A percentile compares a stretch with the other conserved stretches of the same genome.
Evolutionary conservation across 2,329 filamentous ascomycete genomes (phyloP).

Genomic region (Pyrenophora tritici-repentis): DNA sequence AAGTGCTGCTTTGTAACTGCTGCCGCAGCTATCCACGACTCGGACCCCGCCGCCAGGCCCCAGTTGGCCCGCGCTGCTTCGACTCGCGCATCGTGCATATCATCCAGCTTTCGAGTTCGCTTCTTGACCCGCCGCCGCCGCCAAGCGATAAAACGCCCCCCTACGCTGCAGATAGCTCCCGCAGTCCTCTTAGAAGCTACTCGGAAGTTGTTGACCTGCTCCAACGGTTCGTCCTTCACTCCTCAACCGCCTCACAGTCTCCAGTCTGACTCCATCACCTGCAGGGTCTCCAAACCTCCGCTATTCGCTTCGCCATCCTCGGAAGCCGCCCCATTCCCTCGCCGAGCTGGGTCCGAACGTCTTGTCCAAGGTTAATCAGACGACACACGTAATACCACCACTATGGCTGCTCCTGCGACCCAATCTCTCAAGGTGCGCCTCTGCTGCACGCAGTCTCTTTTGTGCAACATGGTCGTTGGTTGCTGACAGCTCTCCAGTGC

Average conservation of each 20-base stretch:
- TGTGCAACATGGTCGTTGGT: background rate
- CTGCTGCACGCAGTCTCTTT: background rate
- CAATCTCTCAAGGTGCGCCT: conserved; percentile 82
- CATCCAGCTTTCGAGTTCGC: conserved; percentile 33
- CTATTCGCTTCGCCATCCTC: conserved; percentile 20
- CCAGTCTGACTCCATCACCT: conserved; percentile 12
- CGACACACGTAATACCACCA: conserved; percentile 25
- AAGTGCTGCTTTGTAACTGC: background rate
- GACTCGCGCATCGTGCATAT: conserved; percentile 25
- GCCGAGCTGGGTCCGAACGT: conserved; percentile 29
- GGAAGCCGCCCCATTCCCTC: conserved; percentile 25
- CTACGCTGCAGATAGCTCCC: conserved; percentile 42
- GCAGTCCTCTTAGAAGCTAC: conserved; percentile 26
- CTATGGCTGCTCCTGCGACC: conserved; percentile 80
- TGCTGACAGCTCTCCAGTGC: conserved; percentile 64
- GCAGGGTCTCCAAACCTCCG: conserved; percentile 17
- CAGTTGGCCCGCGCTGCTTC: conserved; percentile 20
- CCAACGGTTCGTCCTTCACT: conserved; percentile 25
- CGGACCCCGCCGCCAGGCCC: conserved; percentile 23
- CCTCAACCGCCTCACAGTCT: background rate
- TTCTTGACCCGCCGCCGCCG: conserved; percentile 40
- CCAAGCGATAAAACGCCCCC: conserved; percentile 45
- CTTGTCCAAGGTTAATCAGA: conserved; percentile 27
- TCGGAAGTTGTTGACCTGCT: conserved; percentile 18
- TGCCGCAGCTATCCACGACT: conserved; percentile 14